phyloP scores from a whole-genome alignment of 2,329 filamentous ascomycete genomes.

The Penicillium thymicola region DNA sequence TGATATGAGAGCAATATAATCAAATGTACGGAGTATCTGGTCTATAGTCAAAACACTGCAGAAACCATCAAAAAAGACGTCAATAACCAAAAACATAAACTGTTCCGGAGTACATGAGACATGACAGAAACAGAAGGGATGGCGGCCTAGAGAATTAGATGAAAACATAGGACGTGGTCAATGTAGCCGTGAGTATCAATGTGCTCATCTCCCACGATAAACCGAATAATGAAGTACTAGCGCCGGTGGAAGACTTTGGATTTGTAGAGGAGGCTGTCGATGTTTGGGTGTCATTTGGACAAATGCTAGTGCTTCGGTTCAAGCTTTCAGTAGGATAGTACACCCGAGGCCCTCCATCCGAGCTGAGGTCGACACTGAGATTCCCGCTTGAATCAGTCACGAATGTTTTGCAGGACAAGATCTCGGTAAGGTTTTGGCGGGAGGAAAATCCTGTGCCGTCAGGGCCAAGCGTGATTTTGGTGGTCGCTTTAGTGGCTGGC shows the following conservation, averaged over 20 bases:
- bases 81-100: not conserved
- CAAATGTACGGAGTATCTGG: not conserved
- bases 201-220: not conserved
- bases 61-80: not conserved
- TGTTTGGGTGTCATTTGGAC: not conserved
- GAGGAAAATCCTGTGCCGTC: constrained; percentile 4
- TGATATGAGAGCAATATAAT: not conserved
- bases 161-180: not conserved
- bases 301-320: constrained; percentile 7
- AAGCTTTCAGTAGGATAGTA: constrained; percentile 12
- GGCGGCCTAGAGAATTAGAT: not conserved
- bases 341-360: constrained; percentile 12
- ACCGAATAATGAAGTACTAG: not conserved
- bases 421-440: constrained; percentile 9
- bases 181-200: not conserved
- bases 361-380: constrained; percentile 11
- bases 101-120: not conserved
- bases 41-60: constrained; percentile 1
- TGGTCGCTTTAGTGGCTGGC: constrained; percentile 6
- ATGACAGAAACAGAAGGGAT: not conserved
- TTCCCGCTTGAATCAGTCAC: constrained; percentile 8
- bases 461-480: constrained; percentile 6
- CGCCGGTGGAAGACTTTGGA: constrained; percentile 1
- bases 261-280: constrained; percentile 1
- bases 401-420: constrained; percentile 11